Evolutionary conservation across 345 rosid species (phyloP).

Genomic region (Arabis alpina): DNA sequence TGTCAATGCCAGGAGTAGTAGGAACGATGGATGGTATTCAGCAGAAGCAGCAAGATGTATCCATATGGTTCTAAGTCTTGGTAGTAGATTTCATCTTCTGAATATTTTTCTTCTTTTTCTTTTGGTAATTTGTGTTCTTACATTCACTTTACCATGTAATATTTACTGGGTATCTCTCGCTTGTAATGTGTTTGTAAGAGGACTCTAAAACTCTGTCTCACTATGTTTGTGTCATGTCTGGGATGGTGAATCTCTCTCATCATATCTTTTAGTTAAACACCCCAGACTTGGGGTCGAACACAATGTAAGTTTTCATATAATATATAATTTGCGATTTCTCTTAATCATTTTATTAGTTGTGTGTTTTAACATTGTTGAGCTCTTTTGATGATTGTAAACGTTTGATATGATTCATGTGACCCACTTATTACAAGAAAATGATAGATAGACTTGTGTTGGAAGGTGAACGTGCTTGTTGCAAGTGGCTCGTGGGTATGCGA

Average conservation of each 20-base stretch:
- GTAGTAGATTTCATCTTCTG: slow-evolving; percentile 36
- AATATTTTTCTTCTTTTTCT: slow-evolving; percentile 15
- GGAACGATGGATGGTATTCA: slow-evolving; percentile 55
- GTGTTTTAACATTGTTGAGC: background rate
- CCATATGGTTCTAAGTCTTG: slow-evolving; percentile 67
- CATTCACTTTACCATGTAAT: slow-evolving; percentile 29
- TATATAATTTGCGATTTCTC: slow-evolving; percentile 24
- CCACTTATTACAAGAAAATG: background rate
- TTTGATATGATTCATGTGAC: background rate
- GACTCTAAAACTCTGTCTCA: slow-evolving; percentile 24
- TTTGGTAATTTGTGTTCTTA: slow-evolving; percentile 10
- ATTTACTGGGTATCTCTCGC: slow-evolving; percentile 27
- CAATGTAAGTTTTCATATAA: slow-evolving; percentile 29
- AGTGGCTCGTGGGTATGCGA: slow-evolving; percentile 16
- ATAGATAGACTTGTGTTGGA: background rate
- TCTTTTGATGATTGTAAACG: background rate
- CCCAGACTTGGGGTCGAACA: slow-evolving; percentile 35
- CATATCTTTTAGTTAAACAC: slow-evolving; percentile 22
- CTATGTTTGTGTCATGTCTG: slow-evolving; percentile 26
- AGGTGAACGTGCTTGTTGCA: background rate
- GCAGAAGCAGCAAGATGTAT: slow-evolving; percentile 75
- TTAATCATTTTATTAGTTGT: background rate
- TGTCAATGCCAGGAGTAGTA: slow-evolving; percentile 49
- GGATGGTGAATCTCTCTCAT: slow-evolving; percentile 24
- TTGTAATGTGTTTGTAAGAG: slow-evolving; percentile 32